Evolutionary conservation across 257 asterid species (phyloP), one percentile per base, ranked within the genome.

Genomic region (Nicotiana otophora): DNA sequence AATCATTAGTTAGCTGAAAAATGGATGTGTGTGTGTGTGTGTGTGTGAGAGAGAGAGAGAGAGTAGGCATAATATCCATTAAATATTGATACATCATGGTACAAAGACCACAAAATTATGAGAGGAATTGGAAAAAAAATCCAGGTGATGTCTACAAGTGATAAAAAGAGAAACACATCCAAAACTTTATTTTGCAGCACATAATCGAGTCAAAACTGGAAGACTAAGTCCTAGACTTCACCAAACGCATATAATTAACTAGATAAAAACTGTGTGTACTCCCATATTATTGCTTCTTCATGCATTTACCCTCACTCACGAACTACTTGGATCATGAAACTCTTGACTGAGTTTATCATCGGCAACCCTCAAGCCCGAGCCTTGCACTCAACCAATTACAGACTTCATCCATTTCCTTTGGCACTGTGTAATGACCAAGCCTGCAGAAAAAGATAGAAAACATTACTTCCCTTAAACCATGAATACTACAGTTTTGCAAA

Each of bases 381-480:
- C 89, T 86, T 11, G 90, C 82, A 72, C 82, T 90, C 57, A 95
- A 85, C 98, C 98, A 95, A 76, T 84, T 82, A 89, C 98, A 91
- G 11, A 95, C 94, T 61, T 95, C 98, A 2, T 95, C 94, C 98
- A 95, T 93, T 91, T 93, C 98, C 81, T 87, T 89, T 23, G 98
- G 98, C 90, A 92, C 93, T 0, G 96, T 95, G 81, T 92, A 93
- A 86, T 95, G 98, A 30, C 98, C 98, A 80, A 93, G 91, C 93
- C 98, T 95, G 84, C 84, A 85, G 62, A 69, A 69, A 19, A 0
- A 69, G 10, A 34, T 58, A 69, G 39, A 48, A 10, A 81, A 31
- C 65, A 66, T 39, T 42, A 42, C 51, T 42, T 46, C 7, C 65
- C 10, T 67, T 42, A 58, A 63, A 68, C 5, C 74, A 55, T 33